These are phyloP conservation scores for Whalleya microplaca DNA, from an alignment of 2,329 filamentous ascomycete genomes.

Conservation along the genomic window DNA sequence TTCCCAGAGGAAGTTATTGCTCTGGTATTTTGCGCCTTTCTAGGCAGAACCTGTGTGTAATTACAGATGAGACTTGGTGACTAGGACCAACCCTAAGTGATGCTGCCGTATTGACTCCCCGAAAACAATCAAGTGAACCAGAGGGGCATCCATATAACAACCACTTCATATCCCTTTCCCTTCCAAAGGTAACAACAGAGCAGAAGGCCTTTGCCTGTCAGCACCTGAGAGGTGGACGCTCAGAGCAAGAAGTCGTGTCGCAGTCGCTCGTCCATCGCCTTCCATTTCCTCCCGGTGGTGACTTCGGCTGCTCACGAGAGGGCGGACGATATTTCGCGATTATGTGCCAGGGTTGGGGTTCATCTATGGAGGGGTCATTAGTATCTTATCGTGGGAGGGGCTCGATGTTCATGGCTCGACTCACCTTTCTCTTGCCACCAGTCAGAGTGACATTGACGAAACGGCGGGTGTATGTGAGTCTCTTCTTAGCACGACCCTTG, in stretches of 20 bases:
- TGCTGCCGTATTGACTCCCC: slow-evolving; percentile 37
- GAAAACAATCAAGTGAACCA: slow-evolving; percentile 32
- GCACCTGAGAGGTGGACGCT: slow-evolving; percentile 31
- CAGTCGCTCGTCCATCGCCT: slow-evolving; percentile 32
- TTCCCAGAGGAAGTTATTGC: slow-evolving; percentile 24
- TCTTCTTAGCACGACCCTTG: slow-evolving; percentile 98
- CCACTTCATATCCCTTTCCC: slow-evolving; percentile 29
- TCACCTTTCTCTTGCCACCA: slow-evolving; percentile 97
- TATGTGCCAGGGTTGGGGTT: slow-evolving; percentile 48
- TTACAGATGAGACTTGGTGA: slow-evolving; percentile 29
- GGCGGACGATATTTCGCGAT: slow-evolving; percentile 27
- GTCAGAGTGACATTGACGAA: slow-evolving; percentile 98
- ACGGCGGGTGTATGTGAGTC: slow-evolving; percentile 92
- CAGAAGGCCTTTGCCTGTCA: slow-evolving; percentile 29
- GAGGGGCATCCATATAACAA: slow-evolving; percentile 23
- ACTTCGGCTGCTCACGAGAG: slow-evolving; percentile 34
- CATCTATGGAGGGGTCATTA: slow-evolving; percentile 38
- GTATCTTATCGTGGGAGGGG: slow-evolving; percentile 3
- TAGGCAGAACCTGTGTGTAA: slow-evolving; percentile 27
- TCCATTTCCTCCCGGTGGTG: slow-evolving; percentile 30
- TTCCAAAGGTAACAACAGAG: slow-evolving; percentile 28
- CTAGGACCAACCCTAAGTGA: slow-evolving; percentile 34
- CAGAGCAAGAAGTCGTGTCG: slow-evolving; percentile 20
- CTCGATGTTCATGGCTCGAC: slow-evolving; percentile 23
- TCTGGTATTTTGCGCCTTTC: slow-evolving; percentile 27